A percentile compares a stretch with the other conserved stretches of the same genome.
phyloP scores from a whole-genome alignment of 495 filamentous ascomycete species.

The Copromyces sp. region DNA sequence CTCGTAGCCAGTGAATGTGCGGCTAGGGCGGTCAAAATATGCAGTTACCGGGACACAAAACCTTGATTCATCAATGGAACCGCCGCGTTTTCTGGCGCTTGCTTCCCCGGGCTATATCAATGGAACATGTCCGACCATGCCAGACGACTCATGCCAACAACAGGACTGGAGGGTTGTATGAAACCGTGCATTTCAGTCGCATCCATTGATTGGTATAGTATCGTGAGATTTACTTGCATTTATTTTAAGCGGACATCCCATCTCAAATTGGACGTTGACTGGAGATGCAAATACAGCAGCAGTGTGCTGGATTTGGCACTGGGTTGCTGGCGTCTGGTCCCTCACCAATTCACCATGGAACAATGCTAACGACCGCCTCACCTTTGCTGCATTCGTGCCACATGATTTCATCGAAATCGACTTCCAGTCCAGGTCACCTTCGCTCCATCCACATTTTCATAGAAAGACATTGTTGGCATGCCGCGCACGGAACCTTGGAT shows the following conservation, averaged over 20 bases:
- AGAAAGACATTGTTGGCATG: neutral
- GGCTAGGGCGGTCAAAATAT: neutral
- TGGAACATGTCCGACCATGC: neutral
- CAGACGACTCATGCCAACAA: neutral
- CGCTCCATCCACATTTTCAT: neutral
- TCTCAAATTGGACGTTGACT: neutral
- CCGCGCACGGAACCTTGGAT: neutral
- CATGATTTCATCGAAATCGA: neutral
- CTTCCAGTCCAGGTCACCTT: neutral
- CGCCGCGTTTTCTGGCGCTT: neutral
- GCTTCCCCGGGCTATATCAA: neutral
- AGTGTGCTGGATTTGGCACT: neutral
- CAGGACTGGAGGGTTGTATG: neutral
- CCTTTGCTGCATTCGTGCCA: neutral
- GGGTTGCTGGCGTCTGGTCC: neutral
- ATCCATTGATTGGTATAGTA: neutral
- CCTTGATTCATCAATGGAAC: neutral
- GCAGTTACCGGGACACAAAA: neutral
- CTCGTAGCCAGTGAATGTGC: neutral
- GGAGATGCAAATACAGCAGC: neutral
- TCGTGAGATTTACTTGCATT: neutral
- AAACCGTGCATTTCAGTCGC: neutral
- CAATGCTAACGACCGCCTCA: neutral
- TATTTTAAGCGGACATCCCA: neutral
- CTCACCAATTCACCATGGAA: neutral